Evolutionary conservation across 352 stramenopile species (phyloP).

Genomic region (Albugo candida): DNA sequence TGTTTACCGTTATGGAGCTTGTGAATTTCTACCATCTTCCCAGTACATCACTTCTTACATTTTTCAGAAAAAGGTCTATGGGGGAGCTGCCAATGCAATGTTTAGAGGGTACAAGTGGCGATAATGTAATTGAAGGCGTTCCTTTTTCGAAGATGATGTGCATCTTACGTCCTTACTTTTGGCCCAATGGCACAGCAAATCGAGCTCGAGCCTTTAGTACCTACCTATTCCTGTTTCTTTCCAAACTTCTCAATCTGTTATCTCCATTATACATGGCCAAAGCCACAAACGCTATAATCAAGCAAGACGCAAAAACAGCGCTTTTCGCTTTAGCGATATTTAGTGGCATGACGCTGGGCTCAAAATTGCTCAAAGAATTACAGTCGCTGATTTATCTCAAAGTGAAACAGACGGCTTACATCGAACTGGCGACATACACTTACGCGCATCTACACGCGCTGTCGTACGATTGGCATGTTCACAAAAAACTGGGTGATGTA

Average conservation of each 20-base stretch:
- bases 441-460: conserved; percentile 94
- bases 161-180: conserved; percentile 78
- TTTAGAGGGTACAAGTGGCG: neutral
- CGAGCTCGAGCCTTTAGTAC: conserved; percentile 75
- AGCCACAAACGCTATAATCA: conserved; percentile 82
- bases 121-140: conserved; percentile 23
- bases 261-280: conserved; percentile 86
- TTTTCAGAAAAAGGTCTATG: neutral
- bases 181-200: conserved; percentile 48
- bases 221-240: conserved; percentile 83
- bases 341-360: conserved; percentile 61
- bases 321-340: conserved; percentile 60
- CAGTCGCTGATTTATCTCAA: conserved; percentile 89
- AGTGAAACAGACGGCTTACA: conserved; percentile 96
- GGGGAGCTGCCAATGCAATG: neutral
- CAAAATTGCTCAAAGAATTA: conserved; percentile 86
- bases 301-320: conserved; percentile 21
- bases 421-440: conserved; percentile 89
- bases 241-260: conserved; percentile 84
- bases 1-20: conserved; percentile 69
- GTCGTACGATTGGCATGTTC: conserved; percentile 95
- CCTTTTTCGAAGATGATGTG: conserved; percentile 70
- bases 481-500: conserved; percentile 96
- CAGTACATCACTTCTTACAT: conserved; percentile 23
- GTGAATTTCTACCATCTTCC: conserved; percentile 55